A percentile compares a stretch with the other conserved stretches of the same genome.
Conservation (phyloP, 164 flowering plant species). For the Vitis cinerea region DNA sequence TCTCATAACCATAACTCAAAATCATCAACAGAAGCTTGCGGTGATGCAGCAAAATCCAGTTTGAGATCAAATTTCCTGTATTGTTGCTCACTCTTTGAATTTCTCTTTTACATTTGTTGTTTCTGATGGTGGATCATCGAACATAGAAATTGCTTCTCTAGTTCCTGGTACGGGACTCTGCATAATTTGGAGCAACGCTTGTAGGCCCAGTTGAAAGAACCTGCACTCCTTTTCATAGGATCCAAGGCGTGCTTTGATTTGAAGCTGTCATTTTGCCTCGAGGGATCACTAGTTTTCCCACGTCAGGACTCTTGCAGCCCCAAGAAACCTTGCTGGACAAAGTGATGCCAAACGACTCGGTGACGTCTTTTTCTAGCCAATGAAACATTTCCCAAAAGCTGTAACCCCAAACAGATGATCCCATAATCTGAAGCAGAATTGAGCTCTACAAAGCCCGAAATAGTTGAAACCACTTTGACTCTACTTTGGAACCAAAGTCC, state of each 20-base stretch:
- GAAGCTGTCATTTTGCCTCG: constrained; percentile 63
- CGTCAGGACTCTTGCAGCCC: constrained; percentile 15
- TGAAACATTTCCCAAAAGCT: constrained; percentile 32
- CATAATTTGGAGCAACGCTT: constrained; percentile 43
- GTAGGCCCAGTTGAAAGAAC: constrained; percentile 47
- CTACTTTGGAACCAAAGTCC: too few relatives aligned
- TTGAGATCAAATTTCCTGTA: too few relatives aligned
- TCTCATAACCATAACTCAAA: too few relatives aligned
- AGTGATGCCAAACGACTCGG: too few relatives aligned
- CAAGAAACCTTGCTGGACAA: too few relatives aligned
- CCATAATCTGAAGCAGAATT: constrained; percentile 30
- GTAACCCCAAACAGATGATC: constrained; percentile 48
- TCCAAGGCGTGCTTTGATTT: constrained; percentile 43
- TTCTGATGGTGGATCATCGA: constrained; percentile 19
- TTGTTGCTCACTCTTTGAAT: too few relatives aligned
- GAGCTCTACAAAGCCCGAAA: constrained; percentile 6
- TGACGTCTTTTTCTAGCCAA: too few relatives aligned
- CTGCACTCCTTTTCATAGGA: constrained; percentile 41
- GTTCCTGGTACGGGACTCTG: constrained; percentile 41
- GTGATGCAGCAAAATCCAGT: too few relatives aligned
- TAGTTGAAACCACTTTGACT: too few relatives aligned
- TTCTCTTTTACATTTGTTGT: constrained; percentile 10
- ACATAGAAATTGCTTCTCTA: constrained; percentile 17
- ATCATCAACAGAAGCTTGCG: too few relatives aligned
- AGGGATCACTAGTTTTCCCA: constrained; percentile 54